Conservation (phyloP, 2,329 filamentous ascomycete species). For the Colletotrichum sp. region DNA sequence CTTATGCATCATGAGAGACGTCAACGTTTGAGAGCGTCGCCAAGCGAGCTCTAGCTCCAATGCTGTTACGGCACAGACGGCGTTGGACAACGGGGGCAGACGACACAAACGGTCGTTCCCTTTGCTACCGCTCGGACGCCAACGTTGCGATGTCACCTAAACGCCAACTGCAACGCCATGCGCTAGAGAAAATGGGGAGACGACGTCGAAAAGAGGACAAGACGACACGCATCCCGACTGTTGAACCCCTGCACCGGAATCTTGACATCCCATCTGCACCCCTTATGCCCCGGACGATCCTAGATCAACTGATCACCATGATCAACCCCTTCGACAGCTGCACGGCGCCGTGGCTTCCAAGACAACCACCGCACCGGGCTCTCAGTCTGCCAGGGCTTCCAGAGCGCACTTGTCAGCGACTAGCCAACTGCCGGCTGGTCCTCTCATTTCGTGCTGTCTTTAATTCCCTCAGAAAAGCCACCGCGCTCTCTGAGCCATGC, state of each 20-base stretch:
- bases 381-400: background rate
- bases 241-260: constrained; percentile 1
- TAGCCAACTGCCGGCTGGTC: background rate
- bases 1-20: constrained; percentile 7
- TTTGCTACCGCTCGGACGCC: constrained; percentile 1
- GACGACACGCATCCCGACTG: background rate
- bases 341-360: background rate
- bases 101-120: background rate
- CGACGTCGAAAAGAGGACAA: background rate
- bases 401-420: background rate
- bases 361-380: background rate
- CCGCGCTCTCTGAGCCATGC: background rate
- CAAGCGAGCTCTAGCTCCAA: background rate
- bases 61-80: background rate
- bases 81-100: background rate
- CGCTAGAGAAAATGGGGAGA: background rate
- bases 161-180: constrained; percentile 1
- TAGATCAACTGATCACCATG: constrained; percentile 14
- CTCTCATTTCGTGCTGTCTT: background rate
- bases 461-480: background rate
- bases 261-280: constrained; percentile 8
- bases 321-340: constrained; percentile 1
- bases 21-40: constrained; percentile 17
- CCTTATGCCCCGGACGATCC: constrained; percentile 10
- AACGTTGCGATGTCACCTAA: background rate